Base-by-base conservation (phyloP, 345 rosid species). In the Eutrema yunnanense region DNA sequence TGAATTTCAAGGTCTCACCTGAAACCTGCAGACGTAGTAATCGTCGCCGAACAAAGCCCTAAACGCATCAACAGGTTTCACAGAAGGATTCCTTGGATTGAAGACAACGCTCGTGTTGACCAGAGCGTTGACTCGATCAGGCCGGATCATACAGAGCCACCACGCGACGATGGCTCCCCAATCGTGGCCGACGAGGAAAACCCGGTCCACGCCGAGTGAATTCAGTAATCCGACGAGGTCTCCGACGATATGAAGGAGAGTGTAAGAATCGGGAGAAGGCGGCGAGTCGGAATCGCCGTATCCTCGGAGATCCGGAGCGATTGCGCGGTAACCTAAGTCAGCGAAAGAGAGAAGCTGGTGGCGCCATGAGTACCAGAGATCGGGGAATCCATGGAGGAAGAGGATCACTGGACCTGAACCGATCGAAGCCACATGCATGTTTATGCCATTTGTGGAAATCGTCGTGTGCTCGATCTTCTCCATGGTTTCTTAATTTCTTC, bases 231-330 rank as follows among this genome's bases (percentile, higher is more conserved):
- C 87, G 11, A 87, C 80, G 3, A 87, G 83, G 51, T 85, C 89
- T 4, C 88, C 87, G 34, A 84, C 86, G 36, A 84, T 55, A 56
- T 85, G 88, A 38, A 72, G 82, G 52, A 81, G 60, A 0, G 88
- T 82, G 81, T 87, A 87, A 8, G 86, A 80, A 4, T 34, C 51
- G 38, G 13, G 13, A 9, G 78, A 73, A 1, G 83, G 74, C 0
- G 93, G 93, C 3, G 86, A 81, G 33, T 87, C 96, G 14, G 92
- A 82, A 72, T 86, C 89, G 10, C 92, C 92, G 52, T 61, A 87
- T 2, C 96, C 92, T 30, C 96, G 87, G 26, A 89, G 96, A 79
- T 89, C 92, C 6, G 90, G 96, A 43, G 96, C 96, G 41, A 87
- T 73, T 61, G 87, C 82, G 0, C 88, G 81, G 84, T 84, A 89